phyloP scores from a whole-genome alignment of 23 red algal genomes.

The Gracilaria gracilis region DNA sequence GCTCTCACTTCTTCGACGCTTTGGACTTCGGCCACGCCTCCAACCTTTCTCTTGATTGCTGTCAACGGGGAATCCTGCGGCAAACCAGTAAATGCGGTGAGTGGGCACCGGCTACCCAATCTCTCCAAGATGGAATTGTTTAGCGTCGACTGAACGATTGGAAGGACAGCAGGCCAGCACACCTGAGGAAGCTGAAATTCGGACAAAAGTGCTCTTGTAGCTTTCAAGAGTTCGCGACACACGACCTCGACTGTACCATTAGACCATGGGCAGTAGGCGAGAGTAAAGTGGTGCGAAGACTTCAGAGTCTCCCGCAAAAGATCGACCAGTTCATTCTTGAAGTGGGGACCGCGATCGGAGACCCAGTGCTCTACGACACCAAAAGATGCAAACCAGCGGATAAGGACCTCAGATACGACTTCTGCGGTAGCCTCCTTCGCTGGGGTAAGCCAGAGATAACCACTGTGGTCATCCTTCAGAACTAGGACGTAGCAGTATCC shows the following conservation, averaged over 20 bases:
- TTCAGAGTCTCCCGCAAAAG: not conserved
- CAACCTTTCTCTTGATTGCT: not conserved
- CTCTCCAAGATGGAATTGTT: constrained; percentile 28
- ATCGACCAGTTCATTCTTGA: constrained; percentile 8
- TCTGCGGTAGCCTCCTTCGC: not conserved
- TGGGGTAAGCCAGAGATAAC: constrained; percentile 1
- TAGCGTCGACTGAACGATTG: constrained; percentile 8
- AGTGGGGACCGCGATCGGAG: constrained; percentile 16
- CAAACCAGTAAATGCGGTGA: constrained; percentile 1
- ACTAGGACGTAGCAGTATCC: not conserved
- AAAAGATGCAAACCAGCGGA: constrained; percentile 15
- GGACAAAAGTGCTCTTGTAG: constrained; percentile 21
- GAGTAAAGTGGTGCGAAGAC: constrained; percentile 52
- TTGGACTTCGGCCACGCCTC: not conserved
- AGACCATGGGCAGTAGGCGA: constrained; percentile 26
- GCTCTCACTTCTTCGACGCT: not conserved
- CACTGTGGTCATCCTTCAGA: constrained; percentile 33
- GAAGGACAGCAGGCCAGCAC: constrained; percentile 27
- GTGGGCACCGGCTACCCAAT: not conserved
- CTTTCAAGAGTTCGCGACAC: not conserved
- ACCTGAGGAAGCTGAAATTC: constrained; percentile 25
- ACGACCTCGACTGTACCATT: constrained; percentile 62
- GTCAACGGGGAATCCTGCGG: not conserved
- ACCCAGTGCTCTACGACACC: not conserved
- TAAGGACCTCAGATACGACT: not conserved